Evolutionary conservation across 768 basidiomycete species (phyloP), one percentile per base, ranked within the genome.

Genomic region (Leccinum ochraceum): DNA sequence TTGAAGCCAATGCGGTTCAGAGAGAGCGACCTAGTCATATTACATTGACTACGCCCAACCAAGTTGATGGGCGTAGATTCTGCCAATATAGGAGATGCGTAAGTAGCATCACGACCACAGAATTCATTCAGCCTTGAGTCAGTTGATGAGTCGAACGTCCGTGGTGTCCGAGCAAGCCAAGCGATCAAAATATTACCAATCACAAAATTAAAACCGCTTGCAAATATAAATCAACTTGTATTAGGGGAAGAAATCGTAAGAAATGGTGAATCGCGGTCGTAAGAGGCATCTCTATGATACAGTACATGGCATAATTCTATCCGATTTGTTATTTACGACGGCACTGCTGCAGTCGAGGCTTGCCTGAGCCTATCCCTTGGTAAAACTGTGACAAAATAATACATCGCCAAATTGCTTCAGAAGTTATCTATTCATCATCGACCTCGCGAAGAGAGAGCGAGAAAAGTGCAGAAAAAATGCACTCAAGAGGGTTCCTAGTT

Each of bases 401-500:
- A 70, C 70, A 70, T 57, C 60, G 55, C 54, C 59, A 52, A 64
- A 62, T 56, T 48, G 57, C 60, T 51, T 53, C 10, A 24, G 17
- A 39, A 58, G 48, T 52, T 62, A 28, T 62, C 61, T 63, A 61
- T 60, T 36, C 59, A 37, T 57, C 28, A 36, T 32, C 42, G 32
- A 57, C 39, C 67, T 37, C 58, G 53, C 48, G 39, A 59, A 16
- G 14, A 22, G 56, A 55, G 24, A 49, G 48, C 22, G 14, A 52
- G 52, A 46, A 16, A 7, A 44, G 34, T 50, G 39, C 20, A 32
- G 22, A 22, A 51, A 37, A 3, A 17, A 49, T 44, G 52, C 56
- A 28, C 50, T 79, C 61, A 83, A 13, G 81, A n/a, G 20, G 61
- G 81, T 3, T 58, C 80, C 4, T 64, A 70, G 71, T 67, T 68